These are phyloP conservation scores for Volutella citrinella DNA, from an alignment of 2,329 filamentous ascomycete genomes.

Conservation along the genomic window DNA sequence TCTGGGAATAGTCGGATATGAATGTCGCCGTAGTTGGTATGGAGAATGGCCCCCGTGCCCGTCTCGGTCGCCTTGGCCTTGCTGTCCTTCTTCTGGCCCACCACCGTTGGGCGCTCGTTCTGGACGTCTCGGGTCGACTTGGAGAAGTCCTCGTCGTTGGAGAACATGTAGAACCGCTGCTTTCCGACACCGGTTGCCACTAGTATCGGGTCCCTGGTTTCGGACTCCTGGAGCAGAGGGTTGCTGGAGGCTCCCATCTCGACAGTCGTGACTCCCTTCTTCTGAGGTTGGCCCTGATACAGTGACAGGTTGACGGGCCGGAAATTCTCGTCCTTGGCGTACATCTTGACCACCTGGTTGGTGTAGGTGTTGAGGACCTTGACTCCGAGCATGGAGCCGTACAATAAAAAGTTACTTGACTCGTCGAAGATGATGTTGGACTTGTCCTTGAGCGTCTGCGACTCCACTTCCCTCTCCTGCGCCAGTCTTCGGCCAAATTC, in stretches of 20 bases:
- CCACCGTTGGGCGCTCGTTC: conserved; percentile 81
- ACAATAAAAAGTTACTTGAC: conserved; percentile 90
- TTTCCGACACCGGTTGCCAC: conserved; percentile 82
- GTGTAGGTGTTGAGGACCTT: conserved; percentile 97
- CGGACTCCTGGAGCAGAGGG: conserved; percentile 87
- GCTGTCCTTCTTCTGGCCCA: conserved; percentile 55
- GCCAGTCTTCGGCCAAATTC: conserved; percentile 89
- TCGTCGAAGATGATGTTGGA: conserved; percentile 93
- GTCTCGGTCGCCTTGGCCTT: conserved; percentile 61
- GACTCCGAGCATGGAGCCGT: conserved; percentile 85
- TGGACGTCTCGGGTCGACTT: conserved; percentile 87
- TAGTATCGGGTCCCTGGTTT: conserved; percentile 85
- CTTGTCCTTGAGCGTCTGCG: conserved; percentile 61
- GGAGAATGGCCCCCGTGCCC: conserved; percentile 77
- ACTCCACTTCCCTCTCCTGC: conserved; percentile 82
- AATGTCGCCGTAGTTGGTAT: conserved; percentile 93
- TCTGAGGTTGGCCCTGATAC: conserved; percentile 94
- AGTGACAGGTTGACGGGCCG: conserved; percentile 78
- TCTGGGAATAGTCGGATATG: conserved; percentile 90
- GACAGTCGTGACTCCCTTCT: conserved; percentile 88
- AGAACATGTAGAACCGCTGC: conserved; percentile 96
- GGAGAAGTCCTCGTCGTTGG: conserved; percentile 78
- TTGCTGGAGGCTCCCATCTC: conserved; percentile 97
- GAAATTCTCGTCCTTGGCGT: conserved; percentile 85
- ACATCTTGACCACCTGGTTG: conserved; percentile 86